Base-by-base conservation (phyloP, 179 eudicot genomes). In the Gypsophila paniculata region DNA sequence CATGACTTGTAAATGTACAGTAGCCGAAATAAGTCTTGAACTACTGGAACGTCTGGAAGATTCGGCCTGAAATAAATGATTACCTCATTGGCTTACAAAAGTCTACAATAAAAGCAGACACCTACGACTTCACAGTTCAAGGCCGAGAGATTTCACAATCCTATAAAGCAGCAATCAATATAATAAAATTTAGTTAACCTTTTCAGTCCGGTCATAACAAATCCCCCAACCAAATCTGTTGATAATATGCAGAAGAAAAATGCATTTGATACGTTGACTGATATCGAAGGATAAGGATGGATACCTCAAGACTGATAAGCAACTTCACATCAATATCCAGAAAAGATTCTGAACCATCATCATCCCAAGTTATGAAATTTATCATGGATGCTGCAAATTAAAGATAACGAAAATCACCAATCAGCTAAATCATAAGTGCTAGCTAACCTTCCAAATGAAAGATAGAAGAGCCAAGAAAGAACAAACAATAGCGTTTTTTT, bases 271-370 rank as follows among this genome's bases (percentile, higher is more conserved):
- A 12, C 53, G 29, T 42, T 53, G 18, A 25, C 32, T 7, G 36
- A 39, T 32, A 51, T 15, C 48, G 22, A 61, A 72, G 65, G 48
- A 62, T 59, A 75, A 82, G 75, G 39, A 78, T 65, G 72, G 48
- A 76, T 8, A 93, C 96, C 98, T 93, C 91, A 59, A 93, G 95
- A 76, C 71, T 68, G 75, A 93, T 79, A 72, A 77, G 76, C 78
- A 93, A 61, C 72, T 78, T 84, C 82, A 91, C 96, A 60, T 91
- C 96, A 68, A 86, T 87, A 82, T 86, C 80, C 80, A 93, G 76
- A 79, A 75, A 85, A 53, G 85, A 76, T 72, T 89, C 91, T 62
- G 82, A 77, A 71, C 67, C 82, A 68, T 63, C 60, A 60, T 82
- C 75, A 19, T 80, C 80, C 98, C 98, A 93, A 52, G 84, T 86